Percentiles rank a stretch among this genome's conserved stretches.
These are phyloP conservation scores for Dactylellina sp. DNA, from an alignment of 2,329 filamentous ascomycete genomes.

Conservation along the genomic window DNA sequence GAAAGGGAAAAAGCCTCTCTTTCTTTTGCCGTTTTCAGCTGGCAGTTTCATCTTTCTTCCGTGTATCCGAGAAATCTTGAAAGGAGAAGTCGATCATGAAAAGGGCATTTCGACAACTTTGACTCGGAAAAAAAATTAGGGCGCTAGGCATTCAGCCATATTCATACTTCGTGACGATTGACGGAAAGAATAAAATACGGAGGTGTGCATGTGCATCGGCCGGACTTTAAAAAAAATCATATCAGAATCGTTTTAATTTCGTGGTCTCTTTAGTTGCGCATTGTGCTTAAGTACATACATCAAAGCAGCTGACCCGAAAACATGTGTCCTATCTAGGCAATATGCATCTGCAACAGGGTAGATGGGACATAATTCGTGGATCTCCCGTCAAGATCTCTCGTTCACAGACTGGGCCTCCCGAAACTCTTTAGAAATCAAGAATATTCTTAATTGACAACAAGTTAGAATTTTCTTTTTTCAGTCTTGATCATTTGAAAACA, in stretches of 20 bases:
- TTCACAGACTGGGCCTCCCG: not conserved
- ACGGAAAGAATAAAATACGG: slow-evolving; percentile 33
- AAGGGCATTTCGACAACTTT: not conserved
- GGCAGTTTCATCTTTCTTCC: slow-evolving; percentile 22
- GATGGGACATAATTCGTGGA: slow-evolving; percentile 22
- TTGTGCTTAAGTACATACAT: not conserved
- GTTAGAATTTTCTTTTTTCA: not conserved
- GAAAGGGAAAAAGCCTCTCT: slow-evolving; percentile 25
- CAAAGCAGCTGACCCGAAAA: slow-evolving; percentile 22
- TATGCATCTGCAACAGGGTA: slow-evolving; percentile 27
- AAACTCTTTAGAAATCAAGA: not conserved
- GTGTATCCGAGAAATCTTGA: slow-evolving; percentile 27
- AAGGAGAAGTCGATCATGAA: slow-evolving; percentile 6
- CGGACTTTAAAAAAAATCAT: slow-evolving; percentile 16
- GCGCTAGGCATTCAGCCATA: not conserved
- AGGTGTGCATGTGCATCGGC: slow-evolving; percentile 15
- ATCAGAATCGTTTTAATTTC: slow-evolving; percentile 6
- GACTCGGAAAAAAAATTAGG: slow-evolving; percentile 44
- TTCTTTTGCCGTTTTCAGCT: slow-evolving; percentile 24
- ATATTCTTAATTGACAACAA: not conserved
- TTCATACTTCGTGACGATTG: slow-evolving; percentile 11
- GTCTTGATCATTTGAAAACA: too few species aligned
- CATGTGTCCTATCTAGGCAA: not conserved
- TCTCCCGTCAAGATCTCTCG: slow-evolving; percentile 6
- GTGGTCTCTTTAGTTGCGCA: not conserved